Base-by-base conservation (phyloP, 441 rosid genomes). In the Euphorbia schlechtendalii region DNA sequence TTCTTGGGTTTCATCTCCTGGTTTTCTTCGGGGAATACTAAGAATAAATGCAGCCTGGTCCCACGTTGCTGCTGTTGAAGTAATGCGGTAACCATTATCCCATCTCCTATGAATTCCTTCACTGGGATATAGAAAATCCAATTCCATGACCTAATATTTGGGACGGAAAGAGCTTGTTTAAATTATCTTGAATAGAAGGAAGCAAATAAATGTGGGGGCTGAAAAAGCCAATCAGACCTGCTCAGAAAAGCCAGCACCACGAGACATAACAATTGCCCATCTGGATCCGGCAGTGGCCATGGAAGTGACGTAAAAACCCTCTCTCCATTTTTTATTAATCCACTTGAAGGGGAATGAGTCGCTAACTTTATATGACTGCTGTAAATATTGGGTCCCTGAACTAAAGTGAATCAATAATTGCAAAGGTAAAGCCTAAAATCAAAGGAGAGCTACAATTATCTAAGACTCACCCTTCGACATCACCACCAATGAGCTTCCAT, bases 191-290 rank as follows among this genome's bases (percentile, higher is more conserved):
- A 17, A 28, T 20, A 70, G 32, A 59, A 49, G 21, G 69, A 58
- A 57, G 61, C 14, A 61, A 52, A 41, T 64, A 12, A 21, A 18
- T 22, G 34, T 25, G 45, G 51, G 32, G 48, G 52, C n/a, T 63
- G n/a, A 25, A 18, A 36, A 63, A 66, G 57, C 52, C 54, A 59
- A 71, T 8, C 28, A 48, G 45, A 93, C 97, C 99, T 93, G 99
- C 61, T 84, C 89, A 24, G 93, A 82, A 80, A 82, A 89, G 63
- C 80, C 80, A 18, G 92, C 90, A 59, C 95, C 97, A 24, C 95
- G 92, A 36, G 99, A 88, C 99, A 93, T 93, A 36, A 93, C 95
- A 61, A 93, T 84, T 38, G 90, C 97, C 99, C 99, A 93, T 84
- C 85, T 77, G 76, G 84, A 84, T n/a, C 34, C 34, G 3, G 34